Percentiles rank a stretch among this genome's conserved stretches.
These are phyloP conservation scores for Groenewaldozyma sp. DNA, from an alignment of 1,139 yeast genomes.

Conservation along the genomic window DNA sequence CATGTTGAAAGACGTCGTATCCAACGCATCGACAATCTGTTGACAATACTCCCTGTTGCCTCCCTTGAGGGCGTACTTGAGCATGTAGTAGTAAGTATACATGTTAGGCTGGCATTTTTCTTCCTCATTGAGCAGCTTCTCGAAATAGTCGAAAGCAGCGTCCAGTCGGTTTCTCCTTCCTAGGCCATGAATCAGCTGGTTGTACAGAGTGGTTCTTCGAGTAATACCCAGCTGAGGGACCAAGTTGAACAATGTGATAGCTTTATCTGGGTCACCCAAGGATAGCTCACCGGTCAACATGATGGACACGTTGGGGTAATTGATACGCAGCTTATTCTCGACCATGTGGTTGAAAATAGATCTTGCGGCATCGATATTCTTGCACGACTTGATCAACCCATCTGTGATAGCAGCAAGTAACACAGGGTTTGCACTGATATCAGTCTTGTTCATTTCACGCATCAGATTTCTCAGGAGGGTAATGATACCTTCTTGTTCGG, in stretches of 20 bases:
- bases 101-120: constrained; percentile 39
- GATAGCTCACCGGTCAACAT: constrained; percentile 50
- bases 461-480: constrained; percentile 30
- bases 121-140: constrained; percentile 24
- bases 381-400: constrained; percentile 43
- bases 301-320: constrained; percentile 41
- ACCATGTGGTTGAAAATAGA: constrained; percentile 39
- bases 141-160: constrained; percentile 37
- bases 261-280: constrained; percentile 41
- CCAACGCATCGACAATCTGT: constrained; percentile 5
- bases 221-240: constrained; percentile 34
- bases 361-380: constrained; percentile 46
- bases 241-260: constrained; percentile 40
- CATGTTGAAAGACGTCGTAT: constrained; percentile 6
- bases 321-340: constrained; percentile 30
- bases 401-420: constrained; percentile 49
- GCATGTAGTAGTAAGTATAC: constrained; percentile 48
- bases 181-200: constrained; percentile 48
- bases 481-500: constrained; percentile 35
- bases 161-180: constrained; percentile 30
- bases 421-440: constrained; percentile 40
- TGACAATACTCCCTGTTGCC: constrained; percentile 30
- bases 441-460: constrained; percentile 34
- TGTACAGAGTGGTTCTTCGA: constrained; percentile 44
- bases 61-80: constrained; percentile 36